These are phyloP conservation scores for Ustilago cynodontis DNA, from an alignment of 1,284 basidiomycete genomes.

Conservation along the genomic window DNA sequence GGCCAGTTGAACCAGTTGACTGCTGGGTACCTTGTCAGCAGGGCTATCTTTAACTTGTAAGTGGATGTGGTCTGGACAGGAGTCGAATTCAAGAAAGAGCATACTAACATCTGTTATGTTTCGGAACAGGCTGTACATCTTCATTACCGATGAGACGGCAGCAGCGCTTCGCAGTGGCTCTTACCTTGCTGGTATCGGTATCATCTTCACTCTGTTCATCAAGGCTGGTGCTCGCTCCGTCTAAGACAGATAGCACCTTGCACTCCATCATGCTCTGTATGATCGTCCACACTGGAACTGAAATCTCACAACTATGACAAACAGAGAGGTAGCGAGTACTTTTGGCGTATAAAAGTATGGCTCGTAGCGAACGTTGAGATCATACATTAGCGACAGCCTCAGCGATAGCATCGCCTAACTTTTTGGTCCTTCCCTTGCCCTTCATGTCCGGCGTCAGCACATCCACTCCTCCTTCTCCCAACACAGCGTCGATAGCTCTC, in stretches of 20 bases:
- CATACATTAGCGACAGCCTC: constrained; percentile 24
- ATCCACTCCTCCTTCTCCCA: constrained; percentile 18
- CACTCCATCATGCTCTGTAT: background rate
- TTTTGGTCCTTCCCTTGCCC: constrained; percentile 37
- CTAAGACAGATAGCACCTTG: constrained; percentile 12
- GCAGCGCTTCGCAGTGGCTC: constrained; percentile 27
- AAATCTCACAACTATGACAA: too few species aligned
- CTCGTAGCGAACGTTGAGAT: background rate
- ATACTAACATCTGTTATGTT: background rate
- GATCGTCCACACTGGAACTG: too few species aligned
- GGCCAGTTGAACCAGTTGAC: constrained; percentile 54
- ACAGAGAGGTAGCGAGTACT: background rate
- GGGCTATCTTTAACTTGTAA: constrained; percentile 57
- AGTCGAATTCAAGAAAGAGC: too few species aligned
- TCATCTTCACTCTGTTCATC: constrained; percentile 52
- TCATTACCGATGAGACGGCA: constrained; percentile 24
- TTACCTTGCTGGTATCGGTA: constrained; percentile 40
- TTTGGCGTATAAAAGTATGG: background rate
- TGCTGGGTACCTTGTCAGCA: constrained; percentile 45
- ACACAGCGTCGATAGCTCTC: constrained; percentile 73
- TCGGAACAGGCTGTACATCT: constrained; percentile 38
- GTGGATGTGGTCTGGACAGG: too few species aligned
- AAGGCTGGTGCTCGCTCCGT: constrained; percentile 35
- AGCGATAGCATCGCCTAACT: constrained; percentile 49
- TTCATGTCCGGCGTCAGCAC: constrained; percentile 53